Percentiles rank a stretch among this genome's conserved stretches.
phyloP scores from a whole-genome alignment of 441 rosid genomes.

The Pelargonium myrrhifolium region DNA sequence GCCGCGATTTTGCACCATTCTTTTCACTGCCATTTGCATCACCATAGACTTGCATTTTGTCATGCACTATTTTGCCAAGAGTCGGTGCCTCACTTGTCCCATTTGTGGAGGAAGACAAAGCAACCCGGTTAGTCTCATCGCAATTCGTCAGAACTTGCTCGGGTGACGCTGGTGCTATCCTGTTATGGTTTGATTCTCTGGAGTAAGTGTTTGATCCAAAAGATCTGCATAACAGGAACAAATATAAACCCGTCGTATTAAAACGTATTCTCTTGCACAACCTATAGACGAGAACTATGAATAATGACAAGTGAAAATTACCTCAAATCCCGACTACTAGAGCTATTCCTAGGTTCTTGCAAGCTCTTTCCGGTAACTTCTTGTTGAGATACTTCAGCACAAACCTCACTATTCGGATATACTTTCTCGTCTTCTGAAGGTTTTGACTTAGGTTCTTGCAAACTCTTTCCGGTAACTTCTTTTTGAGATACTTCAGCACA shows the following conservation, averaged over 20 bases:
- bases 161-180: slow-evolving; percentile 52
- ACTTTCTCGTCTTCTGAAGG: slow-evolving; percentile 19
- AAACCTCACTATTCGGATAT: slow-evolving; percentile 25
- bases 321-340: slow-evolving; percentile 32
- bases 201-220: slow-evolving; percentile 38
- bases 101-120: slow-evolving; percentile 21
- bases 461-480: slow-evolving; percentile 30
- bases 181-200: slow-evolving; percentile 52
- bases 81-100: slow-evolving; percentile 19
- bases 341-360: slow-evolving; percentile 34
- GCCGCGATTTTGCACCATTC: not conserved
- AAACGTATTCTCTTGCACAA: too few species aligned
- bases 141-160: slow-evolving; percentile 26
- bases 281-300: too few species aligned
- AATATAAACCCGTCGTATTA: not conserved
- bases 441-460: slow-evolving; percentile 29
- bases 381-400: slow-evolving; percentile 24
- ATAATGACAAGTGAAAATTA: slow-evolving; percentile 15
- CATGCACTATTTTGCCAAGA: slow-evolving; percentile 15
- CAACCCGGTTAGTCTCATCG: slow-evolving; percentile 24
- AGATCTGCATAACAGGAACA: slow-evolving; percentile 30
- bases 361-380: slow-evolving; percentile 31
- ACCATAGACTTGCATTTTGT: slow-evolving; percentile 11
- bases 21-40: slow-evolving; percentile 17
- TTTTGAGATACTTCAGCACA: slow-evolving; percentile 25